These are phyloP conservation scores for Dissoconium aciculare DNA, from an alignment of 2,329 filamentous ascomycete species.

Conservation along the genomic window DNA sequence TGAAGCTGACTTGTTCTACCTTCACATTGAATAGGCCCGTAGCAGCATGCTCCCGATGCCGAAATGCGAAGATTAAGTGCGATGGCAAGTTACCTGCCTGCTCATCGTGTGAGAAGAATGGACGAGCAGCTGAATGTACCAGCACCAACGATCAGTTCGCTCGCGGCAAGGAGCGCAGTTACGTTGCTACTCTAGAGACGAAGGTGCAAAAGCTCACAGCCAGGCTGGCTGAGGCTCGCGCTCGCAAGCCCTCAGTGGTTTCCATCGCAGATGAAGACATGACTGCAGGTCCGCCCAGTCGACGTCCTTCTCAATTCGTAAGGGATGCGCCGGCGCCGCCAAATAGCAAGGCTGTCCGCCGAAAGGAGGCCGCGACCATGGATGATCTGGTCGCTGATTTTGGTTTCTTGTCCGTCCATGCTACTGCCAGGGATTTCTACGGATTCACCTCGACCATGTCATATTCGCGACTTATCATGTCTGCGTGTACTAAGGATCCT, in stretches of 20 bases:
- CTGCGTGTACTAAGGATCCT: conserved; percentile 61
- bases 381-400: conserved; percentile 89
- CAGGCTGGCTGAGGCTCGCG: conserved; percentile 50
- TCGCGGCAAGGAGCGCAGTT: conserved; percentile 86
- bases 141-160: conserved; percentile 94
- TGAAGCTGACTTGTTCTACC: too few relatives aligned
- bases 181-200: conserved; percentile 88
- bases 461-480: conserved; percentile 74
- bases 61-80: conserved; percentile 91
- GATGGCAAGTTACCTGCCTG: conserved; percentile 93
- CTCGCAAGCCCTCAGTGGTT: conserved; percentile 56
- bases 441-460: conserved; percentile 79
- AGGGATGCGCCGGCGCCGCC: conserved; percentile 12
- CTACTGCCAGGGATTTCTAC: conserved; percentile 86
- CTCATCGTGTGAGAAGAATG: conserved; percentile 85
- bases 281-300: conserved; percentile 32
- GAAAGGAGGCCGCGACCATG: conserved; percentile 67
- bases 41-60: conserved; percentile 60
- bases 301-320: conserved; percentile 24
- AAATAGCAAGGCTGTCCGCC: conserved; percentile 29
- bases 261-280: conserved; percentile 41
- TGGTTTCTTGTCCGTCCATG: conserved; percentile 87
- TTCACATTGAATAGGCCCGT: conserved; percentile 10
- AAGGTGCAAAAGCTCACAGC: conserved; percentile 78
- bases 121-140: conserved; percentile 73